Conservation (phyloP, 2,329 filamentous ascomycete species). For the Phialemonium atrogriseum region DNA sequence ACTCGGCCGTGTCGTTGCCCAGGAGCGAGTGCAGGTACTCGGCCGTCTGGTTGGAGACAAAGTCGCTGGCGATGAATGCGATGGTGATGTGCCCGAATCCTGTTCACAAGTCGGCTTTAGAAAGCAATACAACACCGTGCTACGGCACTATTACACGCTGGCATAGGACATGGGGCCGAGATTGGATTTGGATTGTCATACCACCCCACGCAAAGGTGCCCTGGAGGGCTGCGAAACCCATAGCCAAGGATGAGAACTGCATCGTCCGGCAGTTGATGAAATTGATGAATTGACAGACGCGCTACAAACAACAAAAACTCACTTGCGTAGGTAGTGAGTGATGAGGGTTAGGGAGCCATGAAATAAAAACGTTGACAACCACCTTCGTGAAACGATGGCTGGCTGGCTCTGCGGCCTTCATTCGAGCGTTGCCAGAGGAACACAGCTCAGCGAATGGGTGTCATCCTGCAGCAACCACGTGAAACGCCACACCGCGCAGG, state of each 20-base stretch:
- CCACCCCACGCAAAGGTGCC: constrained; percentile 32
- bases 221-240: constrained; percentile 22
- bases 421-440: no score
- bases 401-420: no score
- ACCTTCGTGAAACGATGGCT: no score
- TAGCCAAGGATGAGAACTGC: constrained; percentile 11
- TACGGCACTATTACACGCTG: no score
- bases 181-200: constrained; percentile 16
- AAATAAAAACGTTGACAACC: no score
- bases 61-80: constrained; percentile 53
- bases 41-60: constrained; percentile 48
- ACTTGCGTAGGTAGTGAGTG: no score
- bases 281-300: background rate
- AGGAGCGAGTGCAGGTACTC: constrained; percentile 50
- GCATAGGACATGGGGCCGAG: background rate
- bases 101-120: constrained; percentile 19
- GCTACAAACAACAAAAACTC: background rate
- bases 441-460: constrained; percentile 1
- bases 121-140: no score
- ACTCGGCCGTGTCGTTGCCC: constrained; percentile 43
- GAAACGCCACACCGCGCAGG: no score
- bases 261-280: constrained; percentile 7
- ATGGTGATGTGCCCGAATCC: constrained; percentile 59
- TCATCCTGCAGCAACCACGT: no score
- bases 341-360: no score